Evolutionary conservation across 345 rosid genomes (phyloP), one percentile per base, ranked within the genome.

Genomic region (Carallia brachiata): DNA sequence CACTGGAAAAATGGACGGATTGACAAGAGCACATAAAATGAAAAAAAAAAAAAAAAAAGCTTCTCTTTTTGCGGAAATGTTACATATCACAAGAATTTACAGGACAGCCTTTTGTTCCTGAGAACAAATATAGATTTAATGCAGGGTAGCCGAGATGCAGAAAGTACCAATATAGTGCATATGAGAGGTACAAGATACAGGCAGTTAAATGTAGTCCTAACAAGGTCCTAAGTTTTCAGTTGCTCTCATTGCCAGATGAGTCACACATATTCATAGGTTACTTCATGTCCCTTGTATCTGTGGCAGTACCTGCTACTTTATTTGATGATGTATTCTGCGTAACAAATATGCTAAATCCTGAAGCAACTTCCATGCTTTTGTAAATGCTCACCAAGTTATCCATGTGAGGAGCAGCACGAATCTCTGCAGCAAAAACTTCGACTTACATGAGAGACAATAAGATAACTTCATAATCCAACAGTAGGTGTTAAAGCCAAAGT

Each of bases 381-480:
- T 90, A 95, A 56, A 95, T 88, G 37, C 77, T 82, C 62, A 92
- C 99, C 82, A 95, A 83, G 73, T 79, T 95, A 77, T 95, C 98
- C 98, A 95, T 92, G 77, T 92, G 97, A 36, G 92, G 96, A 77
- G 98, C 89, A 72, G 91, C 73, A 28, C 94, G 93, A 79, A 92
- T 71, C 88, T 92, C 99, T 95, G 73, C 50, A 39, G 32, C n/a
- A 69, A 61, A 36, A 77, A 57, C 10, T 27, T 40, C 13, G 34
- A 15, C 71, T 36, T 6, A 61, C 36, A 27, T 73, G 18, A 56
- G 32, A 72, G 15, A 36, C n/a, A 9, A 48, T 63, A 2, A 58
- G 15, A 69, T 32, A 9, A 52, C 15, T 6, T 30, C 28, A 13
- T 32, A 2, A 8, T 9, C 60, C 6, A 15, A 10, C 0, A 7